These are phyloP conservation scores for Globisporangium yorkense DNA, from an alignment of 352 stramenopile genomes.

Conservation along the genomic window DNA sequence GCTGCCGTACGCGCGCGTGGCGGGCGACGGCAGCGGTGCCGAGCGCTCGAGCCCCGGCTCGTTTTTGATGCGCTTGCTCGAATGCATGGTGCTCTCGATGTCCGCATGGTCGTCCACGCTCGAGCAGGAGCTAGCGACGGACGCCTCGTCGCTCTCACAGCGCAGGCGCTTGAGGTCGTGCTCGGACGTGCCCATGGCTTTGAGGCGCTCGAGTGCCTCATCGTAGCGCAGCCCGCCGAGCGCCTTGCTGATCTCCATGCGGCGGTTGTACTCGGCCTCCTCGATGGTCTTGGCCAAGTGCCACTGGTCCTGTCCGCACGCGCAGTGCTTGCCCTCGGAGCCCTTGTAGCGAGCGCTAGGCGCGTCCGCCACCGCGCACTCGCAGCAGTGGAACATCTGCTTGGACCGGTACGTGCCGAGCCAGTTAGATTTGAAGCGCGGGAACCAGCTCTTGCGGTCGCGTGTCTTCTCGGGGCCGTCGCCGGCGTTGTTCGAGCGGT, in stretches of 20 bases:
- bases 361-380: slow-evolving; percentile 58
- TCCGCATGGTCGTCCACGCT: slow-evolving; percentile 8
- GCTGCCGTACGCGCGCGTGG: slow-evolving; percentile 20
- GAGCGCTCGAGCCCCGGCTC: slow-evolving; percentile 15
- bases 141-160: slow-evolving; percentile 30
- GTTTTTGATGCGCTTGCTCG: slow-evolving; percentile 15
- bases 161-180: slow-evolving; percentile 45
- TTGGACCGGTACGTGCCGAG: slow-evolving; percentile 83
- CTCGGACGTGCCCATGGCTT: slow-evolving; percentile 53
- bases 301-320: slow-evolving; percentile 78
- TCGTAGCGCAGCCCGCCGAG: slow-evolving; percentile 80
- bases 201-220: slow-evolving; percentile 59
- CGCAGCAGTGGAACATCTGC: slow-evolving; percentile 83
- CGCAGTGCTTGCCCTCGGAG: slow-evolving; percentile 76
- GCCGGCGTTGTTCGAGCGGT: slow-evolving; percentile 70
- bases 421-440: slow-evolving; percentile 86
- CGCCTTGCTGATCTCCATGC: slow-evolving; percentile 80
- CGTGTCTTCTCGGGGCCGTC: slow-evolving; percentile 82
- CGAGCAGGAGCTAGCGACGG: slow-evolving; percentile 19
- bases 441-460: slow-evolving; percentile 85
- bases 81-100: background rate
- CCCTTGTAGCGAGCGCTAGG: slow-evolving; percentile 60
- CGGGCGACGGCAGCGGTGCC: slow-evolving; percentile 14
- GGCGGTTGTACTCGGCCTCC: slow-evolving; percentile 77
- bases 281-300: slow-evolving; percentile 78